Conservation (phyloP, 345 rosid species). For the Acer saccharum region DNA sequence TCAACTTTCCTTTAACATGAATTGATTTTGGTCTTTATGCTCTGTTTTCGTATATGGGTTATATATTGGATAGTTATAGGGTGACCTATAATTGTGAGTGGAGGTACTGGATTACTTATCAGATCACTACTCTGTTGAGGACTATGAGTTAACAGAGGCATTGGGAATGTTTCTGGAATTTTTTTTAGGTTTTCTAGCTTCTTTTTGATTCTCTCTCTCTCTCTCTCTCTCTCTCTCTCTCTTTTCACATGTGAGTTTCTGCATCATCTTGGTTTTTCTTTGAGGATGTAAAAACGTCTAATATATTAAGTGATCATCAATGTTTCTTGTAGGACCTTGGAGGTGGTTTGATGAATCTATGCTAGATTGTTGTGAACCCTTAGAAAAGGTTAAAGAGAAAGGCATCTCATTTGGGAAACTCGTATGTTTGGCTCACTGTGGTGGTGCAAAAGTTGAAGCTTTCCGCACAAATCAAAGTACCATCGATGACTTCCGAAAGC, state of each 20-base stretch:
- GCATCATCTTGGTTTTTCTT: slow-evolving; percentile 7
- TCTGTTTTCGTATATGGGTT: neutral
- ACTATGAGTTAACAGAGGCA: neutral
- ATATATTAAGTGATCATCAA: neutral
- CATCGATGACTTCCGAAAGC: slow-evolving; percentile 71
- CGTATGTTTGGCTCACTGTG: slow-evolving; percentile 86
- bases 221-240: neutral
- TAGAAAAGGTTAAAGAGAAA: slow-evolving; percentile 73
- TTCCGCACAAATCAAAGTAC: slow-evolving; percentile 78
- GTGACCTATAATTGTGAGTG: neutral
- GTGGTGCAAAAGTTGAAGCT: slow-evolving; percentile 92
- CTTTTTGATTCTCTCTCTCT: no score
- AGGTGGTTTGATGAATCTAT: slow-evolving; percentile 99
- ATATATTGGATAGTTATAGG: neutral
- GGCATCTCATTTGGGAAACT: slow-evolving; percentile 93
- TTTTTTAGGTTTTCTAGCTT: neutral
- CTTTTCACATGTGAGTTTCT: neutral
- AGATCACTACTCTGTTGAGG: neutral
- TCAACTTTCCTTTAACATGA: neutral
- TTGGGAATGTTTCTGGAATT: neutral
- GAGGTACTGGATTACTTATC: neutral
- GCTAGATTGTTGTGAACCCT: slow-evolving; percentile 93
- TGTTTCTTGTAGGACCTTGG: slow-evolving; percentile 75
- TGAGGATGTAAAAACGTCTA: neutral
- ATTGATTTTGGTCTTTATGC: neutral